A percentile compares a stretch with the other conserved stretches of the same genome.
Conservation (phyloP, 106 monocot genomes). For the Narthecium ossifragum region DNA sequence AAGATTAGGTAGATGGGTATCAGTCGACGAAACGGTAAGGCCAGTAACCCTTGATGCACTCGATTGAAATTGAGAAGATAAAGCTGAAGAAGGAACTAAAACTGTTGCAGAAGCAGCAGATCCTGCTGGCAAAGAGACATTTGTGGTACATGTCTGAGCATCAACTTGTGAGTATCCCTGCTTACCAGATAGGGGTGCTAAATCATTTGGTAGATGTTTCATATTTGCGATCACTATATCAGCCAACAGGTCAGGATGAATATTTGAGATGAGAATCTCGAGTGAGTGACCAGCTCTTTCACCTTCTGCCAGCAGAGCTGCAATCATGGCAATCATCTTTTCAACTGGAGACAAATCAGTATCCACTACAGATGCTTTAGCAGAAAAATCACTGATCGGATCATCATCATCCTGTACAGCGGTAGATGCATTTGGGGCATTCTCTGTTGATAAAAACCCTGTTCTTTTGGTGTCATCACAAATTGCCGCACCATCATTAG, state of each 20-base stretch:
- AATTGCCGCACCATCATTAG: conserved; percentile 21
- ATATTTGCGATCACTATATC: conserved; percentile 83
- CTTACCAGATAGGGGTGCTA: conserved; percentile 6
- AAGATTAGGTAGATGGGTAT: conserved; percentile 17
- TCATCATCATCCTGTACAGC: conserved; percentile 19
- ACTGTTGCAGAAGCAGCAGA: conserved; percentile 6
- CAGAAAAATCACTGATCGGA: conserved; percentile 19
- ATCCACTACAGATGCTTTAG: conserved; percentile 30
- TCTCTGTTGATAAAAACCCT: conserved; percentile 17
- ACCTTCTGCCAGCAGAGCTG: conserved; percentile 82
- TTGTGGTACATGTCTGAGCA: conserved; percentile 24
- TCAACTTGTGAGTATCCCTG: conserved; percentile 13
- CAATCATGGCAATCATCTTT: conserved; percentile 89
- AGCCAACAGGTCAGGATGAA: conserved; percentile 83
- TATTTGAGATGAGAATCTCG: conserved; percentile 74
- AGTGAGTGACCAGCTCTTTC: conserved; percentile 82
- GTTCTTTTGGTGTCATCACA: conserved; percentile 51
- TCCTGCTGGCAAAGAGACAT: conserved; percentile 4
- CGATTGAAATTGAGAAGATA: conserved; percentile 24
- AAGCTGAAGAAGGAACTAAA: conserved; percentile 12
- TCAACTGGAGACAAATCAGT: conserved; percentile 58
- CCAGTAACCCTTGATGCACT: conserved; percentile 11
- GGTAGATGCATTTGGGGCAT: conserved; percentile 14
- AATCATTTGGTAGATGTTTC: conserved; percentile 53
- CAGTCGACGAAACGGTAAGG: conserved; percentile 20